These are phyloP conservation scores for Flaveria linearis DNA, from an alignment of 129 eudicot species.

Conservation along the genomic window DNA sequence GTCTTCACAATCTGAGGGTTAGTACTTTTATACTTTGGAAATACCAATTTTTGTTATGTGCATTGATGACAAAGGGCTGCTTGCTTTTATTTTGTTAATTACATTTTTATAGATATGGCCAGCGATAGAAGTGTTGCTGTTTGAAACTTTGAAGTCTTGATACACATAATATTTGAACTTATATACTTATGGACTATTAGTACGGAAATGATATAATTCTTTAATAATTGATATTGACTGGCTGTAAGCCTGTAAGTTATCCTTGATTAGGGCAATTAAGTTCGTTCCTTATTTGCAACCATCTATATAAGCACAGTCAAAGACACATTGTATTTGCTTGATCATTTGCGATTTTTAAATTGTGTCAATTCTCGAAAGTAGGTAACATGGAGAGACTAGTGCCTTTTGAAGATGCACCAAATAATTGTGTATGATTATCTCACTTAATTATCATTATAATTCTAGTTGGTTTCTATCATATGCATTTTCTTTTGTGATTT, in stretches of 20 bases:
- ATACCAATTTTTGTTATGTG: conserved; percentile 1
- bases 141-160: not conserved
- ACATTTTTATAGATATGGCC: conserved; percentile 1
- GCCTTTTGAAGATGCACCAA: too few relatives aligned
- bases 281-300: not conserved
- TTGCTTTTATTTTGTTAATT: not conserved
- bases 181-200: not conserved
- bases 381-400: not conserved
- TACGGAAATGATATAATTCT: not conserved
- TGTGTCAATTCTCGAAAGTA: not conserved
- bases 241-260: not conserved
- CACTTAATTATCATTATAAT: not conserved
- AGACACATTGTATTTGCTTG: not conserved
- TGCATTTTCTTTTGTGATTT: not conserved
- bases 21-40: conserved; percentile 31
- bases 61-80: not conserved
- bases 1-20: conserved; percentile 62
- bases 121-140: not conserved
- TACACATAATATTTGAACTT: not conserved
- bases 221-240: not conserved
- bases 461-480: not conserved
- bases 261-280: conserved; percentile 1
- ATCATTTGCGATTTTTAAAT: not conserved
- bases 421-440: not conserved
- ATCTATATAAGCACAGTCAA: not conserved